Evolutionary conservation across 352 stramenopile species (phyloP).

Genomic region (Phytophthora quininea): DNA sequence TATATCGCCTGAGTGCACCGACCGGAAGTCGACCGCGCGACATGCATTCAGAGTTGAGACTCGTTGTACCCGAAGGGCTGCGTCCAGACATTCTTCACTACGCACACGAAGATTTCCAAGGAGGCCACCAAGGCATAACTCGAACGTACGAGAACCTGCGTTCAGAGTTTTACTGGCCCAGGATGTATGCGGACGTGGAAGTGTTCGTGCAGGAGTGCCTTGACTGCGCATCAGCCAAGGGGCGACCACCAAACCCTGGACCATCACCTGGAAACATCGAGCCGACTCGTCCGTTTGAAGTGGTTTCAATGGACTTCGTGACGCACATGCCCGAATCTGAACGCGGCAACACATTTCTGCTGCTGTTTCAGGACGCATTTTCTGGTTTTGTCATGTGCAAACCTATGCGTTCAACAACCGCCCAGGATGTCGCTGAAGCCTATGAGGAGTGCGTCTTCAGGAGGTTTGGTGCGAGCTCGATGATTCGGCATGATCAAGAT

Average conservation of each 20-base stretch:
- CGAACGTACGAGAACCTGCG: conserved; percentile 9
- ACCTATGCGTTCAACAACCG: background rate
- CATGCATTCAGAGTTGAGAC: background rate
- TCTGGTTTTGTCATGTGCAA: background rate
- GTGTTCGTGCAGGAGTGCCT: background rate
- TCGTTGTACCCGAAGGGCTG: background rate
- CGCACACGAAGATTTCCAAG: background rate
- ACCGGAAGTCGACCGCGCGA: background rate
- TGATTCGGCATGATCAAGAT: background rate
- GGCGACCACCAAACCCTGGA: conserved; percentile 4
- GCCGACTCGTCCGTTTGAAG: conserved; percentile 1
- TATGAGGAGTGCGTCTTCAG: background rate
- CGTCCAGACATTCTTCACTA: conserved; percentile 4
- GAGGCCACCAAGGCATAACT: conserved; percentile 6
- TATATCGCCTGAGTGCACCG: background rate
- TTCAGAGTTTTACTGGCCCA: conserved; percentile 8
- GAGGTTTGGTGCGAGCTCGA: background rate
- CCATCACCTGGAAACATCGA: conserved; percentile 8
- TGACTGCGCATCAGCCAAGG: background rate
- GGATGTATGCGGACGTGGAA: conserved; percentile 5
- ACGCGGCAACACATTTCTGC: background rate
- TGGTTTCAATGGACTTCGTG: conserved; percentile 3
- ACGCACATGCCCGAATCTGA: background rate
- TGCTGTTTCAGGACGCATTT: background rate
- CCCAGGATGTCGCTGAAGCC: background rate